phyloP scores from a whole-genome alignment of 106 monocot species.

The Dactylorhiza incarnata region DNA sequence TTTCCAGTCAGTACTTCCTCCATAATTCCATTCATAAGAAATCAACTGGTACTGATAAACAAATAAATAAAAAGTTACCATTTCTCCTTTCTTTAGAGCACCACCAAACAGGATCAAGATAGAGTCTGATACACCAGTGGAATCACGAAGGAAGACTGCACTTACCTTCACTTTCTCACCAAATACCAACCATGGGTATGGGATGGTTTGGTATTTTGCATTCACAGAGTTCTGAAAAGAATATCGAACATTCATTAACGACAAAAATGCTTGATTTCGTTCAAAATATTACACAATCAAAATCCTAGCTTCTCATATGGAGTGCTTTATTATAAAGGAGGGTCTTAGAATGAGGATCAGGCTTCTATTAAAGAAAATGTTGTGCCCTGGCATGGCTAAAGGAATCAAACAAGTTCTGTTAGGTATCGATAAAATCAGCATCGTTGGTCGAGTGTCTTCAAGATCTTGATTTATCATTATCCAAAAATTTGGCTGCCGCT shows the following conservation, averaged over 20 bases:
- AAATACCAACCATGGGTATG: conserved; percentile 96
- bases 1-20: neutral
- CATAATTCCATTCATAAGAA: neutral
- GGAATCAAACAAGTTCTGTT: too few relatives aligned
- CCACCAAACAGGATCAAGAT: conserved; percentile 94
- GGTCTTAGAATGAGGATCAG: too few relatives aligned
- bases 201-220: conserved; percentile 92
- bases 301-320: neutral
- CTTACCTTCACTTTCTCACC: conserved; percentile 99
- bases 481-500: too few relatives aligned
- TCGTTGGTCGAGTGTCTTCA: too few relatives aligned
- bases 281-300: neutral
- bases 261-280: neutral
- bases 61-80: conserved; percentile 32
- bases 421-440: too few relatives aligned
- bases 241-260: neutral
- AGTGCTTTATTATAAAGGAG: neutral
- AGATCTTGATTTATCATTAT: too few relatives aligned
- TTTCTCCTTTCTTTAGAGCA: conserved; percentile 54
- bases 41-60: conserved; percentile 3
- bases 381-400: too few relatives aligned
- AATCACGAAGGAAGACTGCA: conserved; percentile 93
- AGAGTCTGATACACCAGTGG: conserved; percentile 96
- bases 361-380: too few relatives aligned
- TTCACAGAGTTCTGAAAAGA: conserved; percentile 93